These are phyloP conservation scores for Fusarium equiseti DNA, from an alignment of 2,329 filamentous ascomycete genomes.

Conservation along the genomic window DNA sequence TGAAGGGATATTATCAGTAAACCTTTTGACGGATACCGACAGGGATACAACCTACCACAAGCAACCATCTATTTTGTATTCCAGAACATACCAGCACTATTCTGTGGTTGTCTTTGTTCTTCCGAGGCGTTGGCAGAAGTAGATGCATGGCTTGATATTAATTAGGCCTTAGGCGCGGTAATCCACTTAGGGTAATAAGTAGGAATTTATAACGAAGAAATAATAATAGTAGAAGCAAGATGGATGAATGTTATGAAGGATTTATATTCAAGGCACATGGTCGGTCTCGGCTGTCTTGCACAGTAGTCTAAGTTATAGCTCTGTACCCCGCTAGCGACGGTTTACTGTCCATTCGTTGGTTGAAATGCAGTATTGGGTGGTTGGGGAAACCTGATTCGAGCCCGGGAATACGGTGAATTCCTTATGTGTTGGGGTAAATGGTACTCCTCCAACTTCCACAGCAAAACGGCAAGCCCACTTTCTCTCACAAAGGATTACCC, in stretches of 20 bases:
- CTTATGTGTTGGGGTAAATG: slow-evolving; percentile 6
- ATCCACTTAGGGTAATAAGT: slow-evolving; percentile 5
- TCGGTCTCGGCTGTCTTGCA: slow-evolving; percentile 5
- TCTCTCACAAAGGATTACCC: slow-evolving; percentile 1
- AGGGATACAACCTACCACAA: slow-evolving; percentile 1
- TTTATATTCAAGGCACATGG: background rate
- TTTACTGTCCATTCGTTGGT: background rate
- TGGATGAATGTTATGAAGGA: background rate
- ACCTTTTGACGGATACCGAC: slow-evolving; percentile 1
- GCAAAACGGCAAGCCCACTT: background rate
- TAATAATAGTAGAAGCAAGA: background rate
- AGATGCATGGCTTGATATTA: slow-evolving; percentile 3
- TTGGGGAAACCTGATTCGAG: slow-evolving; percentile 4
- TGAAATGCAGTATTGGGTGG: slow-evolving; percentile 10
- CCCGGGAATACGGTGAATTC: background rate
- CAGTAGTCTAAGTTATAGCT: slow-evolving; percentile 3
- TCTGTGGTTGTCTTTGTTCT: slow-evolving; percentile 2
- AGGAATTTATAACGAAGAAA: slow-evolving; percentile 2
- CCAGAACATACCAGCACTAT: background rate
- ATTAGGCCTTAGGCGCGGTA: background rate
- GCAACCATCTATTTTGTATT: background rate
- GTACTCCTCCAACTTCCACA: slow-evolving; percentile 5
- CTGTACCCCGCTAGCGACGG: slow-evolving; percentile 5
- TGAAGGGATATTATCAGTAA: slow-evolving; percentile 8
- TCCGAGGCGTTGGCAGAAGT: background rate